These are phyloP conservation scores for Kockovaella imperatae DNA, from an alignment of 768 basidiomycete genomes.

Conservation along the genomic window DNA sequence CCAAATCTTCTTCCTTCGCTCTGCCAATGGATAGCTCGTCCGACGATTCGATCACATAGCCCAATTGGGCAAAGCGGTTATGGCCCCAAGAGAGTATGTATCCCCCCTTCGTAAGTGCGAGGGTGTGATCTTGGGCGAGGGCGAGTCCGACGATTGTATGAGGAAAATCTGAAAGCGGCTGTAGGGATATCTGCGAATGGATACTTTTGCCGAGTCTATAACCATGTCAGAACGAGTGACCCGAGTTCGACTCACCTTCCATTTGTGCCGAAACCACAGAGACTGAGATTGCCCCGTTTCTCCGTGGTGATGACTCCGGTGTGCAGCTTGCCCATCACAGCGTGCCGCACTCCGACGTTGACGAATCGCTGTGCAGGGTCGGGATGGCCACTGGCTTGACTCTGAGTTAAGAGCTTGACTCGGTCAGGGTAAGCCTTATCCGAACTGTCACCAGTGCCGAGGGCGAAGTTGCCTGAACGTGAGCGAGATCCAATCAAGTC, in stretches of 20 bases:
- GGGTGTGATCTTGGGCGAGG: constrained; percentile 88
- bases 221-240: neutral
- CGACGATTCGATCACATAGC: constrained; percentile 64
- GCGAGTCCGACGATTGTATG: constrained; percentile 61
- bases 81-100: constrained; percentile 86
- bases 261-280: constrained; percentile 84
- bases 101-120: constrained; percentile 69
- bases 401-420: constrained; percentile 51
- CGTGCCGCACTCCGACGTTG: constrained; percentile 57
- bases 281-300: constrained; percentile 59
- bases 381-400: constrained; percentile 35
- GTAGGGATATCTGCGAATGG: constrained; percentile 70
- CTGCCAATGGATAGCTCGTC: constrained; percentile 17
- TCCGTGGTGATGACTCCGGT: constrained; percentile 76
- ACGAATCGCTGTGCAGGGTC: constrained; percentile 51
- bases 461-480: constrained; percentile 60
- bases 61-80: constrained; percentile 80
- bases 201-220: constrained; percentile 63
- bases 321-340: constrained; percentile 81
- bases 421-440: constrained; percentile 75
- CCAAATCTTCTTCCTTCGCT: constrained; percentile 58
- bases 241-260: constrained; percentile 56
- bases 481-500: neutral
- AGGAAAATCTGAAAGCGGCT: constrained; percentile 55
- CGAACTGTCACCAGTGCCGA: constrained; percentile 73